phyloP scores from a whole-genome alignment of 495 filamentous ascomycete species.

The Xylaria sp. region DNA sequence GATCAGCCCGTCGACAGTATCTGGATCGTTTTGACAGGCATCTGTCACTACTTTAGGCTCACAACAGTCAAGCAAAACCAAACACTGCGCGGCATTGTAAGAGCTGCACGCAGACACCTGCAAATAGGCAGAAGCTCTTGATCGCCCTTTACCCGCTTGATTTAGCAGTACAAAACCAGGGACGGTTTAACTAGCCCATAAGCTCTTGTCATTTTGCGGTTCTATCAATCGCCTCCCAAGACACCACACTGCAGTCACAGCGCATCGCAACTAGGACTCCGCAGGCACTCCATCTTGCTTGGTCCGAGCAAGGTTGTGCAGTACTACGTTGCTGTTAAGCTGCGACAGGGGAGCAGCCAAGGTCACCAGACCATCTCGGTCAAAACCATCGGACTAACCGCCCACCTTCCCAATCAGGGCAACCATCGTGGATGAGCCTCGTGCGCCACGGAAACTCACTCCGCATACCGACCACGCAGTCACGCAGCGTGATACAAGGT shows the following conservation, averaged over 20 bases:
- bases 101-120: neutral
- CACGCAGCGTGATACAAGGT: slow-evolving; percentile 17
- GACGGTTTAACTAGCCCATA: neutral
- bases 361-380: slow-evolving; percentile 27
- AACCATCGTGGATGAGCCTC: slow-evolving; percentile 20
- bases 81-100: neutral
- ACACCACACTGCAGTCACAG: neutral
- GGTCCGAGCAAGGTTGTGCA: neutral
- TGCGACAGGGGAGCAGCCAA: slow-evolving; percentile 4
- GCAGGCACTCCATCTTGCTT: neutral
- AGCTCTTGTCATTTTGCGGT: neutral
- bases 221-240: neutral
- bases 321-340: slow-evolving; percentile 25
- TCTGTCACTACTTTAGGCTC: neutral
- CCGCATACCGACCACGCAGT: neutral
- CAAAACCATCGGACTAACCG: slow-evolving; percentile 26
- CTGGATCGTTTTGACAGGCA: slow-evolving; percentile 22
- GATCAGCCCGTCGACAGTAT: slow-evolving; percentile 19
- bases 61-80: slow-evolving; percentile 5
- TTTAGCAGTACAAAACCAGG: neutral
- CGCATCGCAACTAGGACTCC: slow-evolving; percentile 4
- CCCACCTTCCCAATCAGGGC: slow-evolving; percentile 28
- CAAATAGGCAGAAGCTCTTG: neutral
- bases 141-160: neutral
- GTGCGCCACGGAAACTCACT: slow-evolving; percentile 17